Conservation (phyloP, 1,284 basidiomycete species). For the Apiotrichum brassicae region DNA sequence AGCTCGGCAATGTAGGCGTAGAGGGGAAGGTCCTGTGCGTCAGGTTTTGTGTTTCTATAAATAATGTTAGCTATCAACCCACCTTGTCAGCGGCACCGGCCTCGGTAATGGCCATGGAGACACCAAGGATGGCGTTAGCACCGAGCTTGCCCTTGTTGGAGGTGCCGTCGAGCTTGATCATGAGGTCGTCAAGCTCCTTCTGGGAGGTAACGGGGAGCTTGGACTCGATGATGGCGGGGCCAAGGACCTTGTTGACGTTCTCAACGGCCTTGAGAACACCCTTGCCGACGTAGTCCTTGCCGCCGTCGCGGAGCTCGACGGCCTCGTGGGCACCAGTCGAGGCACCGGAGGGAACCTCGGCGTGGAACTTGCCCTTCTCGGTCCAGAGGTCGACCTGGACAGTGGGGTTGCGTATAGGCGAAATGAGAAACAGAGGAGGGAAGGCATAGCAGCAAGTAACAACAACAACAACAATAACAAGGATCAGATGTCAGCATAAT, state of each 20-base stretch:
- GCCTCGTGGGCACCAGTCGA: conserved; percentile 99
- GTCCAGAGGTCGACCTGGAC: conserved; percentile 92
- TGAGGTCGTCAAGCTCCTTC: conserved; percentile 95
- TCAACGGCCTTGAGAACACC: conserved; percentile 91
- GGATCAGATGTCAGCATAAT: conserved; percentile 29
- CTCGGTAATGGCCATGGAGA: conserved; percentile 92
- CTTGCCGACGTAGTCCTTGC: conserved; percentile 95
- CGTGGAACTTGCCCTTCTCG: conserved; percentile 80
- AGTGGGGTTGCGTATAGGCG: conserved; percentile 63
- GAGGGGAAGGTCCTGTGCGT: conserved; percentile 66
- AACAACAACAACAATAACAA: too few relatives aligned
- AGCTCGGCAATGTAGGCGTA: conserved; percentile 96
- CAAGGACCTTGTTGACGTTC: conserved; percentile 92
- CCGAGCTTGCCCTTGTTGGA: conserved; percentile 99
- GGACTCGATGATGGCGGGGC: conserved; percentile 80
- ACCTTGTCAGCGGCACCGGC: conserved; percentile 87
- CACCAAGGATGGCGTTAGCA: conserved; percentile 98
- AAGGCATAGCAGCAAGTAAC: conserved; percentile 1
- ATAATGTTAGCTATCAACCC: too few relatives aligned
- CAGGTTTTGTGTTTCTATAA: conserved; percentile 5
- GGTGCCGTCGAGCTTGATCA: conserved; percentile 97
- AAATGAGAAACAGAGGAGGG: conserved; percentile 15
- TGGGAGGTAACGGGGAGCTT: conserved; percentile 83
- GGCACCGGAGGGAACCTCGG: conserved; percentile 94
- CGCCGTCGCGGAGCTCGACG: conserved; percentile 95